These are phyloP conservation scores for Purshia tridentata DNA, from an alignment of 306 rosid species.

Conservation along the genomic window DNA sequence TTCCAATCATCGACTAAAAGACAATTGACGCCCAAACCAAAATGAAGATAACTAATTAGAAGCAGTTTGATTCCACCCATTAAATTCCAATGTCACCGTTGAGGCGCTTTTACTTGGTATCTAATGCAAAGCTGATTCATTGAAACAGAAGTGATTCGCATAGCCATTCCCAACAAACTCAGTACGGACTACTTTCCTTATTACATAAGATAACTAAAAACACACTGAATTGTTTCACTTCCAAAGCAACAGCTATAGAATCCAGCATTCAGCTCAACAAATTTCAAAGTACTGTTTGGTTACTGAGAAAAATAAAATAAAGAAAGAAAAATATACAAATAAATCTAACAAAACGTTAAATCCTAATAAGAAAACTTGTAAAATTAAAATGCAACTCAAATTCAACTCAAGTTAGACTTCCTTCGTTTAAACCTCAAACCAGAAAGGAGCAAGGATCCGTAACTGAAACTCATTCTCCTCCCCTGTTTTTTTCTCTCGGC, in stretches of 20 bases:
- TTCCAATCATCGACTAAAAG: no score
- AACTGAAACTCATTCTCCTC: background rate
- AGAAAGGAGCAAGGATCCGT: conserved; percentile 3
- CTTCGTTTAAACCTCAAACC: background rate
- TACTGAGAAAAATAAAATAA: background rate
- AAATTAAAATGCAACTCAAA: background rate
- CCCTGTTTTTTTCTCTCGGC: background rate
- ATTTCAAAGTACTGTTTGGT: background rate
- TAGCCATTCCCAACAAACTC: no score
- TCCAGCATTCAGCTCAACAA: background rate
- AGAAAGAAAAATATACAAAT: background rate
- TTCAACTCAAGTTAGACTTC: background rate
- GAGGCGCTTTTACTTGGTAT: no score
- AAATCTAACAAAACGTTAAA: background rate
- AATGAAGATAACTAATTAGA: background rate
- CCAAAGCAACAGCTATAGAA: background rate
- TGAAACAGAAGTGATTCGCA: no score
- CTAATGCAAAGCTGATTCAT: no score
- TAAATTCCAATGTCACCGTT: no score
- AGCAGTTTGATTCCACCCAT: no score
- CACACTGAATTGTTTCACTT: background rate
- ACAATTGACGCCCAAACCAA: background rate
- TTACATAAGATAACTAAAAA: background rate
- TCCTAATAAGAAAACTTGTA: background rate
- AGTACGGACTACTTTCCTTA: no score